Base-by-base conservation (phyloP, 306 rosid species). In the Cucurbita ficifolia region DNA sequence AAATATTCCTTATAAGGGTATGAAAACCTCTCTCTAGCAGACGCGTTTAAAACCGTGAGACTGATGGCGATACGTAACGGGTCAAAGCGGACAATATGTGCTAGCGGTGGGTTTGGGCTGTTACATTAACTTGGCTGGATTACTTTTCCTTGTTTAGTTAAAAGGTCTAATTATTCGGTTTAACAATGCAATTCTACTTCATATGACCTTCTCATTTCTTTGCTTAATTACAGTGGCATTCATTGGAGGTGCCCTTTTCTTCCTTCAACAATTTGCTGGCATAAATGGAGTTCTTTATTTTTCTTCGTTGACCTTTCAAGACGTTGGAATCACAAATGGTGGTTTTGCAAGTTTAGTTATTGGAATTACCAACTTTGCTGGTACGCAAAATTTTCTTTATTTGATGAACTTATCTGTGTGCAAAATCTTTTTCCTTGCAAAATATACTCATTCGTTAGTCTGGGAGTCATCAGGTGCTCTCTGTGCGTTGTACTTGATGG, bases 211-310 rank as follows among this genome's bases (percentile, higher is more conserved):
- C 67, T 51, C 33, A 48, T 69, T 64, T 74, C 65, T 78, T 79
- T 79, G 77, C 76, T 50, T 70, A 79, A 74, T 80, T 86, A 84
- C 96, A 92, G 98, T 84, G 82, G 87, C 96, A 65, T 80, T 85
- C 70, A 83, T 88, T 39, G 98, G 98, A 79, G 93, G 86, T 54
- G 70, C 92, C 59, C 96, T 92, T 50, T 90, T 92, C 80, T 80
- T 83, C 58, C 96, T 92, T 79, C 98, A 92, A 84, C 98, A 92
- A 74, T 90, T 92, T 78, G 82, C 95, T 6, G 98, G 96, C 70
- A 90, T 92, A 84, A 92, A 92, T 73, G 98, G 91, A 46, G 92
- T 92, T 84, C 96, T 92, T 69, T 92, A 88, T 77, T 92, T 90
- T 81, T 92, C 98, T 52, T 90, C 98, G 13, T 68, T 90, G 84